A percentile compares a stretch with the other conserved stretches of the same genome.
Conservation (phyloP, 2,329 filamentous ascomycete species). For the Ophiostoma triangulosporum region DNA sequence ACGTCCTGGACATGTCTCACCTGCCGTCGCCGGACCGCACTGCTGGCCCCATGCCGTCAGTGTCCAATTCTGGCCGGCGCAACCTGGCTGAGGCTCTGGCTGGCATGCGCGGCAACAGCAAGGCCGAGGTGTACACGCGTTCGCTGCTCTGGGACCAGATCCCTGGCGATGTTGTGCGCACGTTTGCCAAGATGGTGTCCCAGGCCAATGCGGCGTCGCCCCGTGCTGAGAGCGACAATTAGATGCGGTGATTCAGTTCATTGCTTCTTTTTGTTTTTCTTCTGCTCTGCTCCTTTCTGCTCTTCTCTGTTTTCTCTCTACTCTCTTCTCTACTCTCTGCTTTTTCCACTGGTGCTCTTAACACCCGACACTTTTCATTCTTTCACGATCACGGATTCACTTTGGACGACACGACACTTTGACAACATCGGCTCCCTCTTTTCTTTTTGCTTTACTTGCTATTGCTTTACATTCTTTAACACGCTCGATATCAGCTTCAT, state of each 20-base stretch:
- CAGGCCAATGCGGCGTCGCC: conserved; percentile 42
- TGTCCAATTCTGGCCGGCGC: conserved; percentile 50
- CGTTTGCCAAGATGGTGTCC: conserved; percentile 83
- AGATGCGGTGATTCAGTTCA: not conserved
- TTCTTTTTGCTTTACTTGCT: not conserved
- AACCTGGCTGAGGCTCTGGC: conserved; percentile 72
- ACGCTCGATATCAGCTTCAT: not conserved
- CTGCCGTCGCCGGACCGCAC: conserved; percentile 13
- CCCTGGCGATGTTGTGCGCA: conserved; percentile 76
- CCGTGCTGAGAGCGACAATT: conserved; percentile 3
- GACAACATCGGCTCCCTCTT: not conserved
- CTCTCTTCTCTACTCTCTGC: too few relatives aligned
- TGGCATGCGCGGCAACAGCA: conserved; percentile 59
- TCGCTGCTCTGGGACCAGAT: conserved; percentile 92
- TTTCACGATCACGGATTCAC: not conserved
- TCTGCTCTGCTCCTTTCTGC: not conserved
- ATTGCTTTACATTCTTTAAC: not conserved
- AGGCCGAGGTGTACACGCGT: conserved; percentile 84
- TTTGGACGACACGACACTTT: not conserved
- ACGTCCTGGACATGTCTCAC: conserved; percentile 45
- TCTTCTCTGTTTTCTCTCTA: not conserved
- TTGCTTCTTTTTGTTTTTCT: not conserved
- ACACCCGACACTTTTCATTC: not conserved
- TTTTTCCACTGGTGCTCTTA: too few relatives aligned
- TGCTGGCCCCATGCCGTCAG: conserved; percentile 36